These are phyloP conservation scores for Mytilinidion resinicola DNA, from an alignment of 495 filamentous ascomycete genomes.

Conservation along the genomic window DNA sequence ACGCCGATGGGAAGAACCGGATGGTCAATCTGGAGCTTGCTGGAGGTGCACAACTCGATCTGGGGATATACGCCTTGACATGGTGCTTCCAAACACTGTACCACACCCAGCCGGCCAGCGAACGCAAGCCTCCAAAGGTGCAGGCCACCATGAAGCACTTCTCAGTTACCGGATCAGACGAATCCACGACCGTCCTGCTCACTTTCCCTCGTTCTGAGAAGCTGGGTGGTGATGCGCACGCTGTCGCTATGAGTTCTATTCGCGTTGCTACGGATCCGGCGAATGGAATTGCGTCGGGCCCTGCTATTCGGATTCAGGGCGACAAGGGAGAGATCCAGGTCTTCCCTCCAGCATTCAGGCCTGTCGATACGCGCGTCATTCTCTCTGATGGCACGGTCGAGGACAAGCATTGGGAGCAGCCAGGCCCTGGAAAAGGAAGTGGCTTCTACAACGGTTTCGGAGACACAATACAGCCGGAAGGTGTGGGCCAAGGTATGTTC, in stretches of 20 bases:
- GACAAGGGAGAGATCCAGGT: constrained; percentile 86
- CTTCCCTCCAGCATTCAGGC: constrained; percentile 65
- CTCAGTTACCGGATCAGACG: constrained; percentile 64
- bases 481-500: constrained; percentile 80
- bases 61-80: constrained; percentile 84
- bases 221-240: constrained; percentile 46
- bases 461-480: constrained; percentile 21
- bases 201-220: constrained; percentile 57
- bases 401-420: constrained; percentile 40
- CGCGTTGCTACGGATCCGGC: constrained; percentile 58
- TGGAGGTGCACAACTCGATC: constrained; percentile 76
- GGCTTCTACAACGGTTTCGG: constrained; percentile 27
- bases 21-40: constrained; percentile 87
- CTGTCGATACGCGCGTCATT: constrained; percentile 46
- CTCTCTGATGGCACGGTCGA: constrained; percentile 35
- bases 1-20: constrained; percentile 52
- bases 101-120: constrained; percentile 54
- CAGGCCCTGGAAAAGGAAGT: constrained; percentile 39
- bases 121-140: constrained; percentile 50
- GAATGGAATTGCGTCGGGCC: constrained; percentile 52
- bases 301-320: constrained; percentile 77
- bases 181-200: constrained; percentile 71
- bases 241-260: constrained; percentile 72
- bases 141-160: constrained; percentile 66
- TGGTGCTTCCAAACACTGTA: constrained; percentile 95